Conservation (phyloP, 2,329 filamentous ascomycete species). For the Sporothrix humicola region DNA sequence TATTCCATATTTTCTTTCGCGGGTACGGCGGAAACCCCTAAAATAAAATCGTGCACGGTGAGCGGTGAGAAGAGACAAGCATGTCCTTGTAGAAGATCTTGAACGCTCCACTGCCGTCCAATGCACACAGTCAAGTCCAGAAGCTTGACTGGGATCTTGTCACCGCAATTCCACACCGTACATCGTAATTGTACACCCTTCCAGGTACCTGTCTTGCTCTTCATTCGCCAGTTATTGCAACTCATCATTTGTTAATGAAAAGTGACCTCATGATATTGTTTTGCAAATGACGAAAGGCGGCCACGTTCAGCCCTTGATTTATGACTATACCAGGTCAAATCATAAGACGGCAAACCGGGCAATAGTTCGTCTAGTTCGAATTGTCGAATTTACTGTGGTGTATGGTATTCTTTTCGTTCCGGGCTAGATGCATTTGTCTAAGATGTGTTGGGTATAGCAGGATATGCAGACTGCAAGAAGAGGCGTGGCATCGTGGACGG, state of each 20-base stretch:
- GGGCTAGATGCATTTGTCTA: conserved; percentile 16
- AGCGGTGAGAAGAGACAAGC: neutral
- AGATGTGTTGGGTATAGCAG: neutral
- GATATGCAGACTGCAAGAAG: conserved; percentile 10
- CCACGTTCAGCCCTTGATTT: conserved; percentile 11
- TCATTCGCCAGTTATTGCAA: neutral
- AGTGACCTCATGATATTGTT: neutral
- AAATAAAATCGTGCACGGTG: conserved; percentile 4
- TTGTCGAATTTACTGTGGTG: neutral
- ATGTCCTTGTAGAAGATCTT: neutral
- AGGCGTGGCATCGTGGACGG: neutral
- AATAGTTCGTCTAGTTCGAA: neutral
- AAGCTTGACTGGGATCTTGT: neutral
- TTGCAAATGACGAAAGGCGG: neutral
- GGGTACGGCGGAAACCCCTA: conserved; percentile 18
- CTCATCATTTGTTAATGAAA: neutral
- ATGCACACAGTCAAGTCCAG: no score
- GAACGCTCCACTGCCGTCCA: no score
- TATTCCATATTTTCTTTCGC: conserved; percentile 23
- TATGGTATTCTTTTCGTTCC: neutral
- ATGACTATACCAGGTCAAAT: conserved; percentile 20
- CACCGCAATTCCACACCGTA: neutral
- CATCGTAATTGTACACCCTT: neutral
- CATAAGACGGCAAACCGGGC: conserved; percentile 3
- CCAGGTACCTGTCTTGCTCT: neutral